These are phyloP conservation scores for Metarhizium sp. DNA, from an alignment of 2,329 filamentous ascomycete species.

Conservation along the genomic window DNA sequence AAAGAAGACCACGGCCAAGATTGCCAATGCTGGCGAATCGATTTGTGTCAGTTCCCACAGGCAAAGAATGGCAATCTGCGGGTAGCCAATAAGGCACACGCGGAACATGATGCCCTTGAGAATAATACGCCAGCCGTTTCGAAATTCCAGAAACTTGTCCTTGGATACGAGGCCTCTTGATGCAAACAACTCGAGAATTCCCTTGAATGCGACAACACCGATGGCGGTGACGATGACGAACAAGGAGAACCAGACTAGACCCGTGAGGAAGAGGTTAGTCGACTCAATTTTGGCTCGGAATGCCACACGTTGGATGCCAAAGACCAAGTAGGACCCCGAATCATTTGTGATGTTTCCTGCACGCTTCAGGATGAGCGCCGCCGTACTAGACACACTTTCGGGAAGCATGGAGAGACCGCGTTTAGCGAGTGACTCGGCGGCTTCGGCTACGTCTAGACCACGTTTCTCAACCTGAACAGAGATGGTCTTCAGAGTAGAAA, in stretches of 20 bases:
- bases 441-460: conserved; percentile 27
- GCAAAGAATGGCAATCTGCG: conserved; percentile 80
- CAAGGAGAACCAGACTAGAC: conserved; percentile 77
- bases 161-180: conserved; percentile 68
- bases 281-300: conserved; percentile 76
- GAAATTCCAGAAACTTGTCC: conserved; percentile 85
- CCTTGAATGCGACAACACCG: conserved; percentile 70
- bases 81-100: conserved; percentile 79
- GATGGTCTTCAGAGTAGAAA: conserved; percentile 60
- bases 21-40: conserved; percentile 79
- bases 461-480: conserved; percentile 77
- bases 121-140: conserved; percentile 84
- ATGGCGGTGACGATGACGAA: conserved; percentile 68
- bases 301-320: conserved; percentile 79
- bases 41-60: conserved; percentile 84
- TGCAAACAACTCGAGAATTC: conserved; percentile 62
- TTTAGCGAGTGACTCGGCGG: conserved; percentile 31
- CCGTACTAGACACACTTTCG: conserved; percentile 26
- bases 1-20: conserved; percentile 80
- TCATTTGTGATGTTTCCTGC: conserved; percentile 37
- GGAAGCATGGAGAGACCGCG: conserved; percentile 44
- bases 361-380: conserved; percentile 28
- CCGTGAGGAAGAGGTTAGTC: conserved; percentile 89
- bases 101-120: conserved; percentile 91
- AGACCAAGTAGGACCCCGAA: conserved; percentile 52